A percentile compares a stretch with the other conserved stretches of the same genome.
These are phyloP conservation scores for Pythium coloratum DNA, from an alignment of 352 stramenopile species.

Conservation along the genomic window DNA sequence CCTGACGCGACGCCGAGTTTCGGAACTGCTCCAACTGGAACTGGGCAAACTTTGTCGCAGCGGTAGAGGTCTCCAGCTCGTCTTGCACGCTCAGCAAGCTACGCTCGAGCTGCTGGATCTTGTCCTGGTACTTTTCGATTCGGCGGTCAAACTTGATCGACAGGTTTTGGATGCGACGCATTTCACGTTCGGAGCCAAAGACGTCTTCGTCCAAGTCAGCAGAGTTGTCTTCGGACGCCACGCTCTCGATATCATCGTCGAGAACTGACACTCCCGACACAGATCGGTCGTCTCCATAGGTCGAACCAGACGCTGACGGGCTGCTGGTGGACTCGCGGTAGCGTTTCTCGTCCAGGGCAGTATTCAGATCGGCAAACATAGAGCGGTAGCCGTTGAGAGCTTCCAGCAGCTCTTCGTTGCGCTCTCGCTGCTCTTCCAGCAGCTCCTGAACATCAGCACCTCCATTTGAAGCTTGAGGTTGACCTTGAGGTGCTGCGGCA, in stretches of 20 bases:
- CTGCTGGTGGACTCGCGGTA: conserved; percentile 44
- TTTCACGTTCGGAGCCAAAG: conserved; percentile 42
- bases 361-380: conserved; percentile 60
- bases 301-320: conserved; percentile 58
- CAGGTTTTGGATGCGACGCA: conserved; percentile 58
- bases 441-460: conserved; percentile 37
- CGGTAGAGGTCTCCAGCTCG: conserved; percentile 77
- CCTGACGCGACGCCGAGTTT: conserved; percentile 52
- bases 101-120: conserved; percentile 70
- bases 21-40: conserved; percentile 78
- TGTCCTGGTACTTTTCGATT: conserved; percentile 73
- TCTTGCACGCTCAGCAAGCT: conserved; percentile 60
- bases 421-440: conserved; percentile 29
- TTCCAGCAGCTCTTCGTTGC: conserved; percentile 53
- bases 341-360: conserved; percentile 55
- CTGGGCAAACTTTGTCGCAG: conserved; percentile 78
- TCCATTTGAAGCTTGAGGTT: conserved; percentile 4
- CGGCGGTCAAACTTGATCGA: conserved; percentile 61
- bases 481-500: not conserved
- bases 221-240: conserved; percentile 24
- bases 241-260: conserved; percentile 35
- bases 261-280: conserved; percentile 55
- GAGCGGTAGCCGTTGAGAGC: conserved; percentile 70
- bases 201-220: conserved; percentile 38
- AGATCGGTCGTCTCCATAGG: conserved; percentile 65